These are phyloP conservation scores for Cryptosporidium muris DNA, from an alignment of 169 alveolate species.

Conservation along the genomic window DNA sequence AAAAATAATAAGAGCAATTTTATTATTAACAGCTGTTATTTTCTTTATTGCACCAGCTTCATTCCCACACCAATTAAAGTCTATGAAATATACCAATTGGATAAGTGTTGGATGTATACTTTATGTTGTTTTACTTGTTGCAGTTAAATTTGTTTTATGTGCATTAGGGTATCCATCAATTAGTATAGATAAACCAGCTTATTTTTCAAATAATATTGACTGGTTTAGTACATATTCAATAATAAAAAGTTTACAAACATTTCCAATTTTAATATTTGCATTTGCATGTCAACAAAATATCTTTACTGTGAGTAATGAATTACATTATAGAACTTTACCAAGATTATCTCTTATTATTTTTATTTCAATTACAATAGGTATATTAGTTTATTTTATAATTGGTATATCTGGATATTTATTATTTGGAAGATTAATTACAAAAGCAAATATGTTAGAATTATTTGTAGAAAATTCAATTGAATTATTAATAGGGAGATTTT, in stretches of 20 bases:
- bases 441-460: slow-evolving; percentile 56
- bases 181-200: slow-evolving; percentile 13
- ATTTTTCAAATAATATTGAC: slow-evolving; percentile 20
- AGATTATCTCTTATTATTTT: slow-evolving; percentile 40
- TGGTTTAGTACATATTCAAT: slow-evolving; percentile 24
- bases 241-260: slow-evolving; percentile 25
- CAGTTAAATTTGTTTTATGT: slow-evolving; percentile 9
- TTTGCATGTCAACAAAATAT: slow-evolving; percentile 72
- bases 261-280: slow-evolving; percentile 70
- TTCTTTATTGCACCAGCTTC: slow-evolving; percentile 70
- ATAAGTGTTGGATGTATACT: slow-evolving; percentile 51
- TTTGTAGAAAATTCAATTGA: slow-evolving; percentile 39
- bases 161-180: neutral
- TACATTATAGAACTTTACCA: slow-evolving; percentile 42
- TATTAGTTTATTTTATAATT: slow-evolving; percentile 19
- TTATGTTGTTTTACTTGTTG: slow-evolving; percentile 51
- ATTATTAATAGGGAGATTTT: slow-evolving; percentile 39
- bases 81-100: slow-evolving; percentile 69
- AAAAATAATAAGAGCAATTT: slow-evolving; percentile 60
- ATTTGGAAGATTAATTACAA: slow-evolving; percentile 43
- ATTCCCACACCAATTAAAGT: slow-evolving; percentile 56
- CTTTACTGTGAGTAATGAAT: slow-evolving; percentile 63
- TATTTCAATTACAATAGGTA: slow-evolving; percentile 23
- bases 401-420: slow-evolving; percentile 64
- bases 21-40: slow-evolving; percentile 40